These are phyloP conservation scores for Peronospora destructor DNA, from an alignment of 352 stramenopile genomes.

Conservation along the genomic window DNA sequence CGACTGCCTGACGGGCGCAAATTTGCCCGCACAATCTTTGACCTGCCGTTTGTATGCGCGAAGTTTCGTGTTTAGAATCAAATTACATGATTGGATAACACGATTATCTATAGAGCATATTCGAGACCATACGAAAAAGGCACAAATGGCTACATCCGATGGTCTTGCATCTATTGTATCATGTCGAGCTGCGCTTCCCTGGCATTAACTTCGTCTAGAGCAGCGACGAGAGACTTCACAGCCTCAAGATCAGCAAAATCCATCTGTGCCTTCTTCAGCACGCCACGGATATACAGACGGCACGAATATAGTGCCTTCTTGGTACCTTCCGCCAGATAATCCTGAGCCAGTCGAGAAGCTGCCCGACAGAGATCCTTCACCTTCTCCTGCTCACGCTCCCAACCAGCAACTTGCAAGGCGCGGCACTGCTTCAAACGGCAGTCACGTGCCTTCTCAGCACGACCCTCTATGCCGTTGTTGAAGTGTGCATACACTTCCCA, in stretches of 20 bases:
- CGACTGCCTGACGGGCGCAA: constrained; percentile 24
- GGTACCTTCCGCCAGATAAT: constrained; percentile 63
- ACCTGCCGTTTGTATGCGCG: constrained; percentile 22
- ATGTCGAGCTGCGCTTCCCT: constrained; percentile 45
- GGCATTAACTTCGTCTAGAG: constrained; percentile 47
- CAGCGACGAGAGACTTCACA: constrained; percentile 38
- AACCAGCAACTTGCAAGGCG: constrained; percentile 56
- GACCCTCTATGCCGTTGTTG: constrained; percentile 51
- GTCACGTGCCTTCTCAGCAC: constrained; percentile 64
- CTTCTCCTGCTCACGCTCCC: constrained; percentile 52
- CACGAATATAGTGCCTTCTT: constrained; percentile 77
- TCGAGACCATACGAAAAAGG: not conserved
- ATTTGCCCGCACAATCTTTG: constrained; percentile 18
- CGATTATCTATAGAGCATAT: not conserved
- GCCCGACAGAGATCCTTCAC: constrained; percentile 57
- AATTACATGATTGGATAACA: constrained; percentile 10
- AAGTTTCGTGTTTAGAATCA: constrained; percentile 1
- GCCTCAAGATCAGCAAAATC: constrained; percentile 51
- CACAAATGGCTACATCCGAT: constrained; percentile 4
- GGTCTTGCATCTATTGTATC: not conserved
- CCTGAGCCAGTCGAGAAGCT: constrained; percentile 44
- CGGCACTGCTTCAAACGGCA: constrained; percentile 76
- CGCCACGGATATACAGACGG: constrained; percentile 62
- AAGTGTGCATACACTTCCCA: constrained; percentile 83
- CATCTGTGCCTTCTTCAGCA: constrained; percentile 73